Evolutionary conservation across 306 rosid species (phyloP).

Genomic region (Vicia villosa): DNA sequence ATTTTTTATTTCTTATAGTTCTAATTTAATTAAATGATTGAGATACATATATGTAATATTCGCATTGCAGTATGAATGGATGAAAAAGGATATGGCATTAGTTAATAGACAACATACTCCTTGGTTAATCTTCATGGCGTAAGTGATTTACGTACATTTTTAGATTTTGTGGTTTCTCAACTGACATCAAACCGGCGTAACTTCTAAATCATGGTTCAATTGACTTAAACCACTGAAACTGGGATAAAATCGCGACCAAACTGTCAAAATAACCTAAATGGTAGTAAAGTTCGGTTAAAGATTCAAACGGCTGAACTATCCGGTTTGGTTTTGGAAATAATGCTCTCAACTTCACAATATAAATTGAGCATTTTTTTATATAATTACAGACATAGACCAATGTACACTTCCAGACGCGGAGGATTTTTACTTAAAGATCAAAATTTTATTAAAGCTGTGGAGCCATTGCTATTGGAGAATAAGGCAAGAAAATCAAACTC

Average conservation of each 20-base stretch:
- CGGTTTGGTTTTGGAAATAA: not conserved
- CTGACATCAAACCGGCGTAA: not conserved
- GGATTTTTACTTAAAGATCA: conserved; percentile 26
- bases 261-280: not conserved
- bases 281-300: not conserved
- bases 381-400: conserved; percentile 81
- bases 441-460: conserved; percentile 50
- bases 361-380: not conserved
- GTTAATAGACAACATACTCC: conserved; percentile 78
- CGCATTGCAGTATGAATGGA: conserved; percentile 70
- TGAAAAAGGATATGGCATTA: conserved; percentile 75
- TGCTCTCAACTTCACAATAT: not conserved
- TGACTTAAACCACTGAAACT: not conserved
- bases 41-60: not conserved
- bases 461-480: conserved; percentile 60
- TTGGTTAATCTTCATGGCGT: conserved; percentile 85
- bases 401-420: conserved; percentile 54
- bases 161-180: not conserved
- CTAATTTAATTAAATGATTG: conserved; percentile 17
- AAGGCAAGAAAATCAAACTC: conserved; percentile 50
- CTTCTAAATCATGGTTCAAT: not conserved
- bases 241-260: not conserved
- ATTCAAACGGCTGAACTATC: not conserved
- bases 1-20: conserved; percentile 7
- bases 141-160: conserved; percentile 28